Base-by-base conservation (phyloP, 371 early-diverging fungal species). In the Lichtheimia ramosa region DNA sequence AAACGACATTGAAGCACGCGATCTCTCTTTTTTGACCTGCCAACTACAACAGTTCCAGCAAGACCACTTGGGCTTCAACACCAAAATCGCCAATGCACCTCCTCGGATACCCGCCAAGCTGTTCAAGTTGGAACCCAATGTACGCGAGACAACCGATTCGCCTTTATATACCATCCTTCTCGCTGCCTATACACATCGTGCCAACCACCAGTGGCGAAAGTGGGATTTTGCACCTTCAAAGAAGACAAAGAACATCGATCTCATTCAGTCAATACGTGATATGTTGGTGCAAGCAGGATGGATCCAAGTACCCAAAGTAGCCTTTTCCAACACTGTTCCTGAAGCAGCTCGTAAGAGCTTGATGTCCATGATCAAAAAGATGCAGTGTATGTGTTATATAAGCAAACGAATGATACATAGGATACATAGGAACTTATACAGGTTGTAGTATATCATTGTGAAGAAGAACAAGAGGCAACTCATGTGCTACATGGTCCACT, bases 31-130 rank as follows among this genome's bases (percentile, higher is more conserved):
- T 8, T 73, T 88, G 24, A 71, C 74, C 14, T 80, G 81, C 16
- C 73, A 75, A 21, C 61, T 90, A 43, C 86, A 86, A 51, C 84
- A 84, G 54, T 88, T 88, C 57, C 90, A 90, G 65, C 79, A 85
- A 54, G 84, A 84, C 42, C 69, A 65, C 58, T 70, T 90, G 7
- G 88, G 86, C n/a, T 50, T 74, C 40, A 58, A 65, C 54, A 70
- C 63, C 48, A 25, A n/a, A 16, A 61, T 69, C 4, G 42, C 41
- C 15, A 51, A 69, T 57, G 66, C 68, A 4, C 70, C 81, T 2
- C 56, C 81, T 6, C 79, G 86, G 21, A 82, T 90, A 41, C 88
- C 89, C 8, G 71, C 82, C 15, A 85, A 83, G 56, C 61, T 86
- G 5, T 86, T 90, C 61, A 83, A 81, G 56, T 55, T 77, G 1